Evolutionary conservation across 2,329 filamentous ascomycete genomes (phyloP).

Genomic region (Monilinia fructicola): DNA sequence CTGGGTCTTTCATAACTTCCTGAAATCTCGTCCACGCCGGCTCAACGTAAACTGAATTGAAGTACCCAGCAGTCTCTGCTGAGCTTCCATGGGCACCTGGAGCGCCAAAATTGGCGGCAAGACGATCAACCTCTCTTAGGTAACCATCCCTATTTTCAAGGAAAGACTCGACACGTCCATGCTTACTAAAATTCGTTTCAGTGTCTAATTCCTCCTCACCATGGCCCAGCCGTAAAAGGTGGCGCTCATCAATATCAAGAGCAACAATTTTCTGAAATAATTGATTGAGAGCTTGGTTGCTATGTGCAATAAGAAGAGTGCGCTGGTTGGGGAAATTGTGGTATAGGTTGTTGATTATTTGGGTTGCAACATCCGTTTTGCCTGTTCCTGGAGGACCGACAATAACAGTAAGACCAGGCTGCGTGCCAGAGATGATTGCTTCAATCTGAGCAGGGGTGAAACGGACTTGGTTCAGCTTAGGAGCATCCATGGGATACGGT

Average conservation of each 20-base stretch:
- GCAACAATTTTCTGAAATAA: conserved; percentile 97
- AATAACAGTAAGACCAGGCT: conserved; percentile 89
- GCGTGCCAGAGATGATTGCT: conserved; percentile 89
- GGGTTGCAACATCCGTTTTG: conserved; percentile 98
- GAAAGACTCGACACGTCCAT: conserved; percentile 92
- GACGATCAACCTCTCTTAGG: conserved; percentile 78
- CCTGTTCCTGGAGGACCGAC: conserved; percentile 95
- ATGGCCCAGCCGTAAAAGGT: conserved; percentile 87
- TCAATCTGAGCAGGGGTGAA: conserved; percentile 92
- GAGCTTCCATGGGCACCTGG: conserved; percentile 94
- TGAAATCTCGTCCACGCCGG: conserved; percentile 87
- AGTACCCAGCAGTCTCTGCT: conserved; percentile 95
- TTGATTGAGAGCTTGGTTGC: conserved; percentile 96
- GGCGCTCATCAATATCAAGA: conserved; percentile 91
- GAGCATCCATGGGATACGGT: conserved; percentile 82
- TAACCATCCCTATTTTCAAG: conserved; percentile 80
- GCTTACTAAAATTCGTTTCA: conserved; percentile 86
- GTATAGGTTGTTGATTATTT: conserved; percentile 98
- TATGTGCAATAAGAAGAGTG: conserved; percentile 90
- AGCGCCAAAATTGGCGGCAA: conserved; percentile 81
- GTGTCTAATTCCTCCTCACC: conserved; percentile 92
- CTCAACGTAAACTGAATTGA: conserved; percentile 86
- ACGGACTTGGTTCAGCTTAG: conserved; percentile 77
- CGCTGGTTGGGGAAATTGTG: conserved; percentile 94
- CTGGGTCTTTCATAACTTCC: conserved; percentile 58